phyloP scores from a whole-genome alignment of 305 asterid species.

The Fraxinus platypoda region DNA sequence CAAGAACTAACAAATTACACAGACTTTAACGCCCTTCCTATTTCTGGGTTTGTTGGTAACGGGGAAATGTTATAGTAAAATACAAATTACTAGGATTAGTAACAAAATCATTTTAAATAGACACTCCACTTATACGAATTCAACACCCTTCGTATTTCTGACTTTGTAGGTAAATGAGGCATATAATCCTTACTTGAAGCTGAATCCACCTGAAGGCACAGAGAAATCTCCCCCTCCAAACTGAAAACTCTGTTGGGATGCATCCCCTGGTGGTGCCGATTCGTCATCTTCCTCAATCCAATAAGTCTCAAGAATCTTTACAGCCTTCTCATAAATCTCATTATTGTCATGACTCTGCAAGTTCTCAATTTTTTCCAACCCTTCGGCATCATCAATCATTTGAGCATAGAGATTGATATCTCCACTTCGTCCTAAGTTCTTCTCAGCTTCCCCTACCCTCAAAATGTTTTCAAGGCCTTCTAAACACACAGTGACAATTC shows the following conservation, averaged over 20 bases:
- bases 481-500: not conserved
- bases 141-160: not conserved
- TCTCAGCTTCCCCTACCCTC: constrained; percentile 73
- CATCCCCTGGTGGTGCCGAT: constrained; percentile 54
- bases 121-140: not conserved
- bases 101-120: not conserved
- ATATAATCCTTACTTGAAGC: constrained; percentile 40
- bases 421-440: constrained; percentile 55
- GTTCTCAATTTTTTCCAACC: constrained; percentile 78
- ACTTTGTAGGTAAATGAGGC: not conserved
- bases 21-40: too few relatives aligned
- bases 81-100: not conserved
- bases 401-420: constrained; percentile 67
- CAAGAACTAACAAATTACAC: not conserved
- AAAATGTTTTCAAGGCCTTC: constrained; percentile 87
- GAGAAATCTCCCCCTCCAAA: constrained; percentile 56
- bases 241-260: constrained; percentile 52
- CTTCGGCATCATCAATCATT: constrained; percentile 80
- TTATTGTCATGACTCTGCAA: constrained; percentile 80
- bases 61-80: not conserved
- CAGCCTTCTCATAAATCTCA: constrained; percentile 83
- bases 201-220: constrained; percentile 67
- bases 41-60: not conserved
- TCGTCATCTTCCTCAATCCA: constrained; percentile 84
- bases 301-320: constrained; percentile 68